phyloP scores from a whole-genome alignment of 2,329 filamentous ascomycete species.

The Rhynchosporium graminicola region DNA sequence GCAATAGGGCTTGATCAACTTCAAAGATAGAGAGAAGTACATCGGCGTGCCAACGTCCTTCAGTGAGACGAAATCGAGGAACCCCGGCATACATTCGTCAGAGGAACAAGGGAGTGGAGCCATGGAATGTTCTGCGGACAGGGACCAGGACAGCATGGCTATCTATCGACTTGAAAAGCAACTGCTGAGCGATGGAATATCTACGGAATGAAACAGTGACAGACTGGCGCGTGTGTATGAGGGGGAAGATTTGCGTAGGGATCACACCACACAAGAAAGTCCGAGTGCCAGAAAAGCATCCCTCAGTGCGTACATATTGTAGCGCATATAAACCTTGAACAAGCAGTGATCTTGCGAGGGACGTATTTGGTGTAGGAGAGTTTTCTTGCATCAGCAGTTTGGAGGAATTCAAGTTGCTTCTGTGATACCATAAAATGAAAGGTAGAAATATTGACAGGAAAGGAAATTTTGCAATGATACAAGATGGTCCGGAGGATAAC shows the following conservation, averaged over 20 bases:
- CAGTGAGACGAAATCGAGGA: not conserved
- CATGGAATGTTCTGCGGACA: not conserved
- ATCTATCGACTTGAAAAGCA: not conserved
- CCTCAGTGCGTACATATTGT: not conserved
- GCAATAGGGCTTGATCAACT: not conserved
- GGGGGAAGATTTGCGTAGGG: not conserved
- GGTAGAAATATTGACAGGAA: not conserved
- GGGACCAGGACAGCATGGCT: not conserved
- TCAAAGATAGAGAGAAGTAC: not conserved
- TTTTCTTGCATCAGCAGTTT: not conserved
- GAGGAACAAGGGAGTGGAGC: not conserved
- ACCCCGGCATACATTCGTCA: not conserved
- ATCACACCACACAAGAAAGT: not conserved
- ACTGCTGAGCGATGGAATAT: not conserved
- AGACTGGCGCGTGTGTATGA: not conserved
- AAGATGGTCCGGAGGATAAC: no score
- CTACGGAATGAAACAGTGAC: constrained; percentile 2
- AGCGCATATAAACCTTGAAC: no score
- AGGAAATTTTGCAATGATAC: not conserved
- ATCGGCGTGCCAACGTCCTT: constrained; percentile 3
- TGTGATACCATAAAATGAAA: not conserved
- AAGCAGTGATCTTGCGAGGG: not conserved
- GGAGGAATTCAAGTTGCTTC: not conserved
- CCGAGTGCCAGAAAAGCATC: constrained; percentile 1
- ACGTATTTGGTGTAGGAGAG: not conserved